Percentiles rank a stretch among this genome's conserved stretches.
These are phyloP conservation scores for Auriscalpium vulgare DNA, from an alignment of 768 basidiomycete genomes.

Conservation along the genomic window DNA sequence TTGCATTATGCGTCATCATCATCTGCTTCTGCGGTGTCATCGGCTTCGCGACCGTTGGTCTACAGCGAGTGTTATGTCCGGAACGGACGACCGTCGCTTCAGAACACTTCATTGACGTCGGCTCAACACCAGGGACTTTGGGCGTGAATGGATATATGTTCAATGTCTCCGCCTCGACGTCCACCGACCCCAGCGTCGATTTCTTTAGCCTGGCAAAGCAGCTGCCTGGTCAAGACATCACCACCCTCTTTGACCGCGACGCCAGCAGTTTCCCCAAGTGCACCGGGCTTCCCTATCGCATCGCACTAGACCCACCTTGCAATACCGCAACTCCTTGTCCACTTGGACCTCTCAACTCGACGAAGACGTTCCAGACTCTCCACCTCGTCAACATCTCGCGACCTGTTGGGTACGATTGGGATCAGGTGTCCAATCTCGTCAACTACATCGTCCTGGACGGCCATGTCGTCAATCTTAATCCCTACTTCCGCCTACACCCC, in stretches of 20 bases:
- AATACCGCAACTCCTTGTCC: slow-evolving; percentile 50
- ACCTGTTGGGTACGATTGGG: slow-evolving; percentile 86
- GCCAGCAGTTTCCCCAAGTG: slow-evolving; percentile 62
- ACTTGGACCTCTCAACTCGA: slow-evolving; percentile 49
- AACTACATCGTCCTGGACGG: slow-evolving; percentile 90
- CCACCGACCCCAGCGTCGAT: slow-evolving; percentile 39
- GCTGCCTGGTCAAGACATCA: slow-evolving; percentile 80
- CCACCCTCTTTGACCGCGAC: slow-evolving; percentile 72
- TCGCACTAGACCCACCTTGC: slow-evolving; percentile 74
- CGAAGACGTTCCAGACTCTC: slow-evolving; percentile 52
- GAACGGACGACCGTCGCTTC: slow-evolving; percentile 36
- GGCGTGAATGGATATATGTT: slow-evolving; percentile 71
- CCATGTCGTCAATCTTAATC: slow-evolving; percentile 84
- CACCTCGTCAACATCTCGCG: slow-evolving; percentile 57
- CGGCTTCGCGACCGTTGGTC: slow-evolving; percentile 91
- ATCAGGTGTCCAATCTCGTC: slow-evolving; percentile 62
- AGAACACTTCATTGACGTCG: slow-evolving; percentile 40
- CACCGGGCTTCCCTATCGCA: slow-evolving; percentile 48
- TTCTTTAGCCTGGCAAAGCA: slow-evolving; percentile 47
- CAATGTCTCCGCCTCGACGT: slow-evolving; percentile 53
- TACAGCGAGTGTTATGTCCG: slow-evolving; percentile 90
- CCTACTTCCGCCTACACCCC: slow-evolving; percentile 75
- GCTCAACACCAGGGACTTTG: slow-evolving; percentile 52
- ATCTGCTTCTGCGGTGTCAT: slow-evolving; percentile 66
- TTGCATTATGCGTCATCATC: slow-evolving; percentile 86